A percentile compares a stretch with the other conserved stretches of the same genome.
Evolutionary conservation across 164 flowering plant species (phyloP).

Genomic region (Nymphaea colorata): DNA sequence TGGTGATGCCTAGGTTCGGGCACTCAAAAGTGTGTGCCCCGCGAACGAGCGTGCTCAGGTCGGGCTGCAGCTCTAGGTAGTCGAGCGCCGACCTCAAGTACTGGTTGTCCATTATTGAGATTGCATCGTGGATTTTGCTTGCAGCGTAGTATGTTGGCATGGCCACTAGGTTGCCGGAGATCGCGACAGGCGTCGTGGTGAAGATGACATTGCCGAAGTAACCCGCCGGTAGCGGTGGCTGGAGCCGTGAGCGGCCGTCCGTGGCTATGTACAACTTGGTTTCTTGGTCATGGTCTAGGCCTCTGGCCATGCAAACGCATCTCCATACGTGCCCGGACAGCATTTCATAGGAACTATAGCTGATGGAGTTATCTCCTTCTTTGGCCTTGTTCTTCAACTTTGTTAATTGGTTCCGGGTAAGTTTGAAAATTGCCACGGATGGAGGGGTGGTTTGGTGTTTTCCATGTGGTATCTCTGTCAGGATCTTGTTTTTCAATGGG

Average conservation of each 20-base stretch:
- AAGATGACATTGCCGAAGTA: constrained; percentile 24
- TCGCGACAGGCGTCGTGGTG: not conserved
- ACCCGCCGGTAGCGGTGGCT: constrained; percentile 15
- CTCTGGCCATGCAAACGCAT: constrained; percentile 23
- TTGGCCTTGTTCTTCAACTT: constrained; percentile 24
- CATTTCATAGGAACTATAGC: constrained; percentile 22
- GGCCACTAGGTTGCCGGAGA: constrained; percentile 12
- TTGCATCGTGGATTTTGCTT: constrained; percentile 25
- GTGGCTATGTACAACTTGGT: constrained; percentile 10
- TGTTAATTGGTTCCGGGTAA: constrained; percentile 17
- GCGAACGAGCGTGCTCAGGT: constrained; percentile 36
- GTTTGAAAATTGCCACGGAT: not conserved
- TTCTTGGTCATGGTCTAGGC: constrained; percentile 6
- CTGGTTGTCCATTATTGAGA: constrained; percentile 44
- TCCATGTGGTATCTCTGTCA: constrained; percentile 25
- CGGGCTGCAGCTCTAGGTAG: constrained; percentile 51
- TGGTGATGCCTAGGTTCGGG: constrained; percentile 21
- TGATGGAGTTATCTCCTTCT: not conserved
- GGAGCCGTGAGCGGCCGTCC: constrained; percentile 12
- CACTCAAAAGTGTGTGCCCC: constrained; percentile 40
- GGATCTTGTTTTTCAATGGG: constrained; percentile 8
- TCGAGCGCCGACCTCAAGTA: constrained; percentile 59
- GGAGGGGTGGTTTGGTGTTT: constrained; percentile 6
- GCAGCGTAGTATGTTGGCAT: constrained; percentile 23
- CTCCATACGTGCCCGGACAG: constrained; percentile 27